These are phyloP conservation scores for Grigorovia jiainica DNA, from an alignment of 805 yeast species.

Conservation along the genomic window DNA sequence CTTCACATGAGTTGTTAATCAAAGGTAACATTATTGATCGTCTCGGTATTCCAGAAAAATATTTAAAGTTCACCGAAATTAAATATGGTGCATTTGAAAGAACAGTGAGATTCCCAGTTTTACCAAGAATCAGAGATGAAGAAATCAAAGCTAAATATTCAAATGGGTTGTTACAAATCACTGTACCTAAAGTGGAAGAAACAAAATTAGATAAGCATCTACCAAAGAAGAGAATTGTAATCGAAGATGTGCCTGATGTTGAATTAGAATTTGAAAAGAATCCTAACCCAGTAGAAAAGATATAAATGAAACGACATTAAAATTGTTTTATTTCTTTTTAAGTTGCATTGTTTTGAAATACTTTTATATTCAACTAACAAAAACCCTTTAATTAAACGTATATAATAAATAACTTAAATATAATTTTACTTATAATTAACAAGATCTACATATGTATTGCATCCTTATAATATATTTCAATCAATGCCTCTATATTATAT, in stretches of 20 bases:
- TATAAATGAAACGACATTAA: neutral
- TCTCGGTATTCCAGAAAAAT: conserved; percentile 31
- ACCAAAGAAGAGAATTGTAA: conserved; percentile 36
- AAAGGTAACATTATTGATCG: conserved; percentile 40
- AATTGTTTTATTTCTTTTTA: neutral
- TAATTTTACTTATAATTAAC: too few species aligned
- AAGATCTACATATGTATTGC: too few species aligned
- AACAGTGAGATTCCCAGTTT: conserved; percentile 44
- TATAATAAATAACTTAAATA: too few species aligned
- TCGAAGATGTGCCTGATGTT: conserved; percentile 42
- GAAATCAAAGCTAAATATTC: conserved; percentile 43
- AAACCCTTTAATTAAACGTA: too few species aligned
- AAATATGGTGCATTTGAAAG: conserved; percentile 51
- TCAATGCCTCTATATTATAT: too few species aligned
- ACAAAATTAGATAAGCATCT: conserved; percentile 21
- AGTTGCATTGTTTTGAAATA: too few species aligned
- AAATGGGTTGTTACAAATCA: conserved; percentile 46
- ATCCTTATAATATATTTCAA: too few species aligned
- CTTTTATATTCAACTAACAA: too few species aligned
- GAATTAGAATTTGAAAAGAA: conserved; percentile 38
- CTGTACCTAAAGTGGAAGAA: conserved; percentile 35
- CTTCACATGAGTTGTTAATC: conserved; percentile 42
- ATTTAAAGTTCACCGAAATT: conserved; percentile 42
- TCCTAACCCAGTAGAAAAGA: conserved; percentile 37
- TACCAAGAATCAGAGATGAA: conserved; percentile 45